Evolutionary conservation across 2,329 filamentous ascomycete genomes (phyloP).

Genomic region (Cordyceps javanica): DNA sequence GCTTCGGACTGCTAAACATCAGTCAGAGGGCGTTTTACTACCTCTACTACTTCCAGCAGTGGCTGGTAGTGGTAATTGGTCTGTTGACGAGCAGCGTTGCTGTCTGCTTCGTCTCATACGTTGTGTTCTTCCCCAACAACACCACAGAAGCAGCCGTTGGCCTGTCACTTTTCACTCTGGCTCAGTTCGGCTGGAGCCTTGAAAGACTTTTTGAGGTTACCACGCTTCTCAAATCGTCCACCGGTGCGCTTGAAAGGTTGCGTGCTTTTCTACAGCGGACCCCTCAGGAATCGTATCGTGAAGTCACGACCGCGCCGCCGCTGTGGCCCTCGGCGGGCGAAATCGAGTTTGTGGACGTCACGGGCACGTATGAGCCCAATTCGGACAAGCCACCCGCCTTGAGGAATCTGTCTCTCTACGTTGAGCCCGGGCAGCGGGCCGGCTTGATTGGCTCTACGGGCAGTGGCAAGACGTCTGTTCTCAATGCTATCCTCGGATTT

Average conservation of each 20-base stretch:
- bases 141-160: not conserved
- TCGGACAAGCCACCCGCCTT: not conserved
- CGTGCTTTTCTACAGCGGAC: not conserved
- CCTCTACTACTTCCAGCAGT: conserved; percentile 42
- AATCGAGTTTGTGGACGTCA: not conserved
- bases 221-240: not conserved
- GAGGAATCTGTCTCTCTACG: not conserved
- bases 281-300: not conserved
- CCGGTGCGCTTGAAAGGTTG: conserved; percentile 1
- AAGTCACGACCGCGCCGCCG: not conserved
- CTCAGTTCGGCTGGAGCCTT: conserved; percentile 1
- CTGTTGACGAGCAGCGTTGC: conserved; percentile 39
- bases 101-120: conserved; percentile 37
- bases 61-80: conserved; percentile 43
- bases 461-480: conserved; percentile 8
- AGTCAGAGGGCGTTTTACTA: conserved; percentile 31
- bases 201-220: not conserved
- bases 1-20: conserved; percentile 25
- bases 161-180: not conserved
- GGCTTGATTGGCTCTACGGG: conserved; percentile 5
- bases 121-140: conserved; percentile 14
- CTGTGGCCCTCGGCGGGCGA: not conserved
- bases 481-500: conserved; percentile 3
- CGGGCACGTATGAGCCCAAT: not conserved
- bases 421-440: conserved; percentile 3